Percentiles rank a stretch among this genome's conserved stretches.
Conservation (phyloP, 176 grass and related monocot genomes). For the Cenchrus americanus region DNA sequence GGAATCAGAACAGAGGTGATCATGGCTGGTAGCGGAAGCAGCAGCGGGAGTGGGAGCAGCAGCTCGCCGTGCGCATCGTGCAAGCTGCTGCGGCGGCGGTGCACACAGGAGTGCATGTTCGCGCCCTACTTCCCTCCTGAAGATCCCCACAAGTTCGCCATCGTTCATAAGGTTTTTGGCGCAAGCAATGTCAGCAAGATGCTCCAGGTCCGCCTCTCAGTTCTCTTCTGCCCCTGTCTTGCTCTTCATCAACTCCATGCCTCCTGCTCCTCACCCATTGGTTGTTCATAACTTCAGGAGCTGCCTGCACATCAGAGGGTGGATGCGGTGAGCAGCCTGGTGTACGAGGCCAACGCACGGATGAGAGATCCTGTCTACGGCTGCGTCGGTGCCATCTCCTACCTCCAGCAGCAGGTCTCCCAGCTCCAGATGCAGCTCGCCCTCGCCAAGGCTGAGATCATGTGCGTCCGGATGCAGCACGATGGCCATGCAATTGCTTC, state of each 20-base stretch:
- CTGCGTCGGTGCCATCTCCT: slow-evolving; percentile 81
- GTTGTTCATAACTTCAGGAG: slow-evolving; percentile 40
- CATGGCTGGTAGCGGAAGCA: slow-evolving; percentile 12
- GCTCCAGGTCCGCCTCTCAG: slow-evolving; percentile 50
- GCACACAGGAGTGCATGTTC: slow-evolving; percentile 59
- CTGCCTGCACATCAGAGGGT: slow-evolving; percentile 62
- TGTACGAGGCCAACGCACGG: slow-evolving; percentile 81
- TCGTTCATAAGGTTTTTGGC: slow-evolving; percentile 84
- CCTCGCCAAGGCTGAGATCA: slow-evolving; percentile 61
- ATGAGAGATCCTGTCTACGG: slow-evolving; percentile 87
- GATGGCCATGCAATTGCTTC: neutral
- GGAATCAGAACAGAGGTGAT: neutral
- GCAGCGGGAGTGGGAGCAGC: neutral
- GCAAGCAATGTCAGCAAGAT: slow-evolving; percentile 97
- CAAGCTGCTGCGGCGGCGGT: slow-evolving; percentile 63
- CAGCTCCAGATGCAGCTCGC: slow-evolving; percentile 80
- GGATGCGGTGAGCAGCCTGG: slow-evolving; percentile 78
- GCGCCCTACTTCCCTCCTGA: slow-evolving; percentile 64
- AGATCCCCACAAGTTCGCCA: slow-evolving; percentile 71
- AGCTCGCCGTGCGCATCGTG: slow-evolving; percentile 34
- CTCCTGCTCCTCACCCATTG: neutral
- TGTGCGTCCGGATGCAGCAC: slow-evolving; percentile 43
- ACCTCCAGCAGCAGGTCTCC: slow-evolving; percentile 71
- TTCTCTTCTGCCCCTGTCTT: neutral
- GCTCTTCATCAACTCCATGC: neutral